Evolutionary conservation across 768 basidiomycete genomes (phyloP).

Genomic region (Mycena olivaceomarginata): DNA sequence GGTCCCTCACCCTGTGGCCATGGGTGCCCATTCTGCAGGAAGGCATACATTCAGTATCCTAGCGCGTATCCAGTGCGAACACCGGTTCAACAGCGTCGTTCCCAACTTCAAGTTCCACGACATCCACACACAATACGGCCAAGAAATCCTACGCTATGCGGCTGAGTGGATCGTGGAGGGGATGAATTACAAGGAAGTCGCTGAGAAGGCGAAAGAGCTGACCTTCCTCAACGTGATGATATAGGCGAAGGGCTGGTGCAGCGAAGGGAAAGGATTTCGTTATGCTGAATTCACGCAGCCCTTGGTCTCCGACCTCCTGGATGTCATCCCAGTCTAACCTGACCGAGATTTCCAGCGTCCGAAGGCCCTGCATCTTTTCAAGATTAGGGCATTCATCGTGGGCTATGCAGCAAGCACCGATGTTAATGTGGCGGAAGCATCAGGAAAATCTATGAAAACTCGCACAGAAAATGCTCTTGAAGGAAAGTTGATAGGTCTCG

Average conservation of each 20-base stretch:
- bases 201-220: constrained; percentile 79
- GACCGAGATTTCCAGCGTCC: too few species aligned
- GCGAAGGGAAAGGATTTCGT: constrained; percentile 62
- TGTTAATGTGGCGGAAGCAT: too few species aligned
- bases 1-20: neutral
- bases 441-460: too few species aligned
- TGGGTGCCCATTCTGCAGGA: neutral
- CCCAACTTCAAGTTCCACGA: constrained; percentile 50
- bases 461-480: too few species aligned
- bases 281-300: constrained; percentile 51
- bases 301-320: too few species aligned
- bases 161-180: constrained; percentile 66
- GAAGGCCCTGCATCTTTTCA: too few species aligned
- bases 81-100: constrained; percentile 54
- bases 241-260: constrained; percentile 75
- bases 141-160: constrained; percentile 63
- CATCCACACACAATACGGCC: constrained; percentile 59
- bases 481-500: too few species aligned
- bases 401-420: too few species aligned
- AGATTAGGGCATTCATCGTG: too few species aligned
- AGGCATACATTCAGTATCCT: constrained; percentile 72
- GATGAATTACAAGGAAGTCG: constrained; percentile 58
- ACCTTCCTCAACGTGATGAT: constrained; percentile 72
- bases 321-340: too few species aligned
- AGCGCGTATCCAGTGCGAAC: constrained; percentile 72